These are phyloP conservation scores for Trichoderma lentiforme DNA, from an alignment of 2,329 filamentous ascomycete species.

Conservation along the genomic window DNA sequence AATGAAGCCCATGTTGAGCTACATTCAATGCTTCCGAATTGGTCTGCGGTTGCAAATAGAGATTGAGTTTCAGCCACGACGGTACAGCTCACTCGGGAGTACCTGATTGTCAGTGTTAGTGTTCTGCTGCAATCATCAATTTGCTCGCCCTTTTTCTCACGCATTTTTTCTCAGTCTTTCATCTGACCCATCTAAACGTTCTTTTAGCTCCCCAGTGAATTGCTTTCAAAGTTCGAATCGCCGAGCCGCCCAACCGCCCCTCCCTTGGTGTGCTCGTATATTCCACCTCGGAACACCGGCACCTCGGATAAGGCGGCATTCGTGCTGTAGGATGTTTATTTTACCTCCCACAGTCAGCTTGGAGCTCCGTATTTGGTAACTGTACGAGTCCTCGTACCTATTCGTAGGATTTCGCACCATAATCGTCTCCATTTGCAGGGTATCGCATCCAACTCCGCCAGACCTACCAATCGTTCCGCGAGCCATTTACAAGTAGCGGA, in stretches of 20 bases:
- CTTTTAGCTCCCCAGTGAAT: neutral
- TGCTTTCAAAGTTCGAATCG: neutral
- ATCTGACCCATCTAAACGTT: neutral
- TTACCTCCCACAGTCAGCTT: neutral
- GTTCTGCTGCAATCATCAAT: neutral
- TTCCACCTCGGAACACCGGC: neutral
- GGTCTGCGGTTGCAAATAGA: neutral
- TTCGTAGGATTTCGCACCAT: neutral
- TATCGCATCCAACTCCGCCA: neutral
- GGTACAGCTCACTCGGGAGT: neutral
- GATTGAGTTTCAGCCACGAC: neutral
- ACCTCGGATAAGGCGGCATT: slow-evolving; percentile 8
- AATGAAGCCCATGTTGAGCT: neutral
- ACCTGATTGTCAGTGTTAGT: neutral
- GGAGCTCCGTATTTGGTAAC: neutral
- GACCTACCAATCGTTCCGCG: neutral
- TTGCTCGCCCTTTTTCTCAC: neutral
- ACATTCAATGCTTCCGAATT: neutral
- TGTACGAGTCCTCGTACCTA: neutral
- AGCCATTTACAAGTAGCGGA: neutral
- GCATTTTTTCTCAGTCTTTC: neutral
- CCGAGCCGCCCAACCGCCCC: neutral
- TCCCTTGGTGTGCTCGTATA: neutral
- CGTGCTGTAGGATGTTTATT: neutral
- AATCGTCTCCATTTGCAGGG: neutral